A percentile compares a stretch with the other conserved stretches of the same genome.
Evolutionary conservation across 768 basidiomycete species (phyloP).

Genomic region (Glaciozyma antarctica): DNA sequence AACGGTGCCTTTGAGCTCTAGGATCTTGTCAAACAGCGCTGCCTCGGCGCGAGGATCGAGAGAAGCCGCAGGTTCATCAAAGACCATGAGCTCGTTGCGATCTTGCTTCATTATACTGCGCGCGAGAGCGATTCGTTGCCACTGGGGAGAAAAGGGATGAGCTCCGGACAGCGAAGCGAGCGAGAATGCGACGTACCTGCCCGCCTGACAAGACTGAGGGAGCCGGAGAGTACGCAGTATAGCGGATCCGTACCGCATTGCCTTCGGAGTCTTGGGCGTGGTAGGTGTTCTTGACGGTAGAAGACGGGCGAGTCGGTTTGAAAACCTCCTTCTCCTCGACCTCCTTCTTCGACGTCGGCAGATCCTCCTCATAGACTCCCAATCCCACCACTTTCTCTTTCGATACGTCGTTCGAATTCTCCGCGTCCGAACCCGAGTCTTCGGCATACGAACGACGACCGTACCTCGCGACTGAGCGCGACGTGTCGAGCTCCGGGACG

Average conservation of each 20-base stretch:
- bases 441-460: too few relatives aligned
- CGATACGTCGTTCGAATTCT: background rate
- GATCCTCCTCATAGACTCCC: too few relatives aligned
- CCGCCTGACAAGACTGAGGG: background rate
- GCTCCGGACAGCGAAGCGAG: background rate
- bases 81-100: background rate
- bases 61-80: background rate
- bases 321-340: background rate
- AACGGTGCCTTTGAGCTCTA: background rate
- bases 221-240: background rate
- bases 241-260: background rate
- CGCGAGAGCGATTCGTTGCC: background rate
- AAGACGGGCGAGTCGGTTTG: background rate
- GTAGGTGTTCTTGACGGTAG: background rate
- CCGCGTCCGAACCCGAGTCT: background rate
- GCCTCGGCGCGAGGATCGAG: background rate
- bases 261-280: background rate
- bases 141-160: background rate
- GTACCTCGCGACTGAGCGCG: too few relatives aligned
- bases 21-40: background rate
- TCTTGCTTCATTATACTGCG: background rate
- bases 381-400: too few relatives aligned
- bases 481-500: background rate
- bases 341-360: background rate
- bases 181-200: background rate